Conservation (phyloP, 2,329 filamentous ascomycete species). For the Neonectria hederae region DNA sequence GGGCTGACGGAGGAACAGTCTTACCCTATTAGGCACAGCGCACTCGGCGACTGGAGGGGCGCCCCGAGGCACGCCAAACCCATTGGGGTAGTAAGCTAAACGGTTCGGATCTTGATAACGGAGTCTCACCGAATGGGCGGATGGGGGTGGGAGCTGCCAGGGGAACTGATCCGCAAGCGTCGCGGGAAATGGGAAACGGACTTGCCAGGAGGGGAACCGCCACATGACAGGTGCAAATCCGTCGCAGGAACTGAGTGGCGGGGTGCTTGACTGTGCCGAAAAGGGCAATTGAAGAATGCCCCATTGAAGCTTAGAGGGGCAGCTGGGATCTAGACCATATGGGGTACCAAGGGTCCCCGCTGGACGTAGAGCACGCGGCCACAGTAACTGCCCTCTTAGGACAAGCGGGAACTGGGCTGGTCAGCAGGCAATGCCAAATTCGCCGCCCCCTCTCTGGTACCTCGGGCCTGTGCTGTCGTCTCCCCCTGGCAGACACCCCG, state of each 20-base stretch:
- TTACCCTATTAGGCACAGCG: slow-evolving; percentile 23
- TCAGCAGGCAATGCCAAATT: slow-evolving; percentile 41
- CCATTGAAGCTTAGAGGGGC: slow-evolving; percentile 11
- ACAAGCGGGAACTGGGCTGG: slow-evolving; percentile 36
- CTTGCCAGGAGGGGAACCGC: slow-evolving; percentile 25
- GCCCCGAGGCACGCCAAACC: slow-evolving; percentile 15
- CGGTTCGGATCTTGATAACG: slow-evolving; percentile 35
- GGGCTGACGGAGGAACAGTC: slow-evolving; percentile 15
- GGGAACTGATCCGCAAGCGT: slow-evolving; percentile 25
- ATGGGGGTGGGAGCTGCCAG: slow-evolving; percentile 17
- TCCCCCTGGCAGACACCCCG: slow-evolving; percentile 38
- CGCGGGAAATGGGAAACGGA: slow-evolving; percentile 32
- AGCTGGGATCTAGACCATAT: slow-evolving; percentile 14
- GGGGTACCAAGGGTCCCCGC: slow-evolving; percentile 23
- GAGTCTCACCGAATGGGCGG: slow-evolving; percentile 19
- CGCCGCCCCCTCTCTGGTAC: slow-evolving; percentile 42
- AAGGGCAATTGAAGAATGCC: slow-evolving; percentile 21
- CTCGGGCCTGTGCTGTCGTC: slow-evolving; percentile 36
- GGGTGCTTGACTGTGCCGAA: slow-evolving; percentile 21
- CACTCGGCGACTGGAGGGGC: slow-evolving; percentile 14
- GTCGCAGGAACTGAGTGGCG: slow-evolving; percentile 6
- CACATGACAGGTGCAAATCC: slow-evolving; percentile 24
- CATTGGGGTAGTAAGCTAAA: slow-evolving; percentile 23
- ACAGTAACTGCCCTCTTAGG: slow-evolving; percentile 38
- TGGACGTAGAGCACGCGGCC: slow-evolving; percentile 31